These are phyloP conservation scores for Ustilago tritici DNA, from an alignment of 1,284 basidiomycete genomes.

Conservation along the genomic window DNA sequence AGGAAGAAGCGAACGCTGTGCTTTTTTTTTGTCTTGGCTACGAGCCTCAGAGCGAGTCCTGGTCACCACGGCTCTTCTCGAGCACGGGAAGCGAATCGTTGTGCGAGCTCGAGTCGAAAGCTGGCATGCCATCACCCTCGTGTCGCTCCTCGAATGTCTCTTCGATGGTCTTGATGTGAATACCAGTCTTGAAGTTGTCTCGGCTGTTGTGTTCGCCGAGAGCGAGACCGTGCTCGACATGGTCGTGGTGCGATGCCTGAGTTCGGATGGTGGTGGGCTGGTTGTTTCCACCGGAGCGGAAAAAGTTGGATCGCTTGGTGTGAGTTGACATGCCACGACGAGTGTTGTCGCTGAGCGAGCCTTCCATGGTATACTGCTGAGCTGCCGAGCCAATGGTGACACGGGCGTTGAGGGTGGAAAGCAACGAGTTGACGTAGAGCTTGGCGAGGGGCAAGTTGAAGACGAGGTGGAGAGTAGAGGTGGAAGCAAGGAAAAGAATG, in stretches of 20 bases:
- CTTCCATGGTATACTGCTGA: constrained; percentile 54
- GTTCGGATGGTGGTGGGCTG: constrained; percentile 49
- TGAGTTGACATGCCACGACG: constrained; percentile 36
- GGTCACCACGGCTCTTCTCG: constrained; percentile 38
- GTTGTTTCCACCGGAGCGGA: constrained; percentile 44
- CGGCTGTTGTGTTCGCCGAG: constrained; percentile 27
- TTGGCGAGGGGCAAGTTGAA: constrained; percentile 66
- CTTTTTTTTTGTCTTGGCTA: background rate
- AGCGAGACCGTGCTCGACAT: constrained; percentile 29
- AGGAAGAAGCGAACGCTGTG: background rate
- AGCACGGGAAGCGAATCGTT: constrained; percentile 43
- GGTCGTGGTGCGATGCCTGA: constrained; percentile 38
- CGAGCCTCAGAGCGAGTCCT: constrained; percentile 31
- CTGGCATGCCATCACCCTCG: constrained; percentile 32
- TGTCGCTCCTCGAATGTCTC: constrained; percentile 59
- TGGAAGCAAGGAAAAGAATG: constrained; percentile 59
- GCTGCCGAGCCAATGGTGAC: constrained; percentile 32
- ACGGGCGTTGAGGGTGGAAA: constrained; percentile 65
- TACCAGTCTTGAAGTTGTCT: constrained; percentile 45
- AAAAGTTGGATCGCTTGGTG: constrained; percentile 44
- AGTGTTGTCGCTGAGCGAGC: constrained; percentile 42
- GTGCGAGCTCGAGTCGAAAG: constrained; percentile 48
- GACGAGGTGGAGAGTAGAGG: constrained; percentile 59
- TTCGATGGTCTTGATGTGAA: constrained; percentile 61
- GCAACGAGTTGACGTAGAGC: constrained; percentile 66